Conservation (phyloP, 2,329 filamentous ascomycete species). For the Fusarium oligoseptatum region DNA sequence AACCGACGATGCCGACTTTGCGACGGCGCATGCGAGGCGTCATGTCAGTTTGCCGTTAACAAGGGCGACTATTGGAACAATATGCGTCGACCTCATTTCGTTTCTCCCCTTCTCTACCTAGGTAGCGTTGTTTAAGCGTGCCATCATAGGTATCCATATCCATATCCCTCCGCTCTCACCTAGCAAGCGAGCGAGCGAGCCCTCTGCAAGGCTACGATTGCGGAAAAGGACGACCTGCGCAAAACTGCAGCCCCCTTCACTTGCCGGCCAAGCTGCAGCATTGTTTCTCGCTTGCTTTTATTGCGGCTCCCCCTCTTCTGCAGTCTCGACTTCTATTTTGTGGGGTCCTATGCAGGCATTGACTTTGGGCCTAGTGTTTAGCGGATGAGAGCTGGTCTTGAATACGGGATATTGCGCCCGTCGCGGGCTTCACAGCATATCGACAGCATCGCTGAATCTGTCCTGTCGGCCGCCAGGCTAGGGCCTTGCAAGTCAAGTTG, state of each 20-base stretch:
- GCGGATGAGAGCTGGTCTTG: not conserved
- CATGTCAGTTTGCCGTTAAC: conserved; percentile 5
- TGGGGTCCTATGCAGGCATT: conserved; percentile 4
- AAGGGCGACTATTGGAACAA: not conserved
- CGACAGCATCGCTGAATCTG: not conserved
- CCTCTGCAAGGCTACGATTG: not conserved
- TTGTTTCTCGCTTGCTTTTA: not conserved
- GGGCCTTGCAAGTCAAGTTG: not conserved
- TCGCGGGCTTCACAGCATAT: not conserved
- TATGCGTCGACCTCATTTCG: not conserved
- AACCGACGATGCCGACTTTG: not conserved
- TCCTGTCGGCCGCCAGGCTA: not conserved
- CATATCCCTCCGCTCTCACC: conserved; percentile 4
- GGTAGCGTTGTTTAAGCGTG: not conserved
- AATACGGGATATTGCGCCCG: conserved; percentile 1
- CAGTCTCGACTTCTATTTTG: conserved; percentile 8
- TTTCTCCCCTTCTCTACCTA: conserved; percentile 1
- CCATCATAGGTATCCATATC: not conserved
- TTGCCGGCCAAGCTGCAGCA: not conserved
- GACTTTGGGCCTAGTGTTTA: not conserved
- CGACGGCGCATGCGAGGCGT: not conserved
- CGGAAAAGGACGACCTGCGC: not conserved
- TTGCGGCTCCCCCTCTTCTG: not conserved
- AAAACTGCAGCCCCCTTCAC: not conserved
- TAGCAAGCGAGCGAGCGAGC: not conserved